Evolutionary conservation across 306 rosid species (phyloP).

Genomic region (Inga oerstediana): DNA sequence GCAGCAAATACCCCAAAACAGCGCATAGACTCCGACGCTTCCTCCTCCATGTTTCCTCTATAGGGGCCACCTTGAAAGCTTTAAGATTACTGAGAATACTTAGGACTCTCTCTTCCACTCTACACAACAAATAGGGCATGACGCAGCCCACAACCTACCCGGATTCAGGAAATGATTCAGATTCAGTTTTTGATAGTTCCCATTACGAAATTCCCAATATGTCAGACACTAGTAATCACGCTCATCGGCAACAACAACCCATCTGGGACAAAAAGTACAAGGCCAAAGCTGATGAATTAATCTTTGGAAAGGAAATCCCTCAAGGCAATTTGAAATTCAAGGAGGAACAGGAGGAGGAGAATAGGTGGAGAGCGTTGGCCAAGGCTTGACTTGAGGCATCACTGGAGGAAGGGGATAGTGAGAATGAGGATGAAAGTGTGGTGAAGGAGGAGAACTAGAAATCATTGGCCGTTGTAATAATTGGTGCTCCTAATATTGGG

Average conservation of each 20-base stretch:
- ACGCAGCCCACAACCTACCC: slow-evolving; percentile 34
- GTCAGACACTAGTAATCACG: slow-evolving; percentile 23
- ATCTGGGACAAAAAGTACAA: slow-evolving; percentile 72
- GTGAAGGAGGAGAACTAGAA: slow-evolving; percentile 88
- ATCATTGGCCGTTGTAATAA: slow-evolving; percentile 80
- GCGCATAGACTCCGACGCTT: background rate
- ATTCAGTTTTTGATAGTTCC: slow-evolving; percentile 72
- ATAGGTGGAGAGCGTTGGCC: slow-evolving; percentile 60
- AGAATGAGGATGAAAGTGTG: slow-evolving; percentile 35
- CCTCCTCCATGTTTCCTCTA: background rate
- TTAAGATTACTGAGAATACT: slow-evolving; percentile 49
- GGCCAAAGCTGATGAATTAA: slow-evolving; percentile 46
- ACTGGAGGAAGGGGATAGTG: slow-evolving; percentile 38
- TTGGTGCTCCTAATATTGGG: slow-evolving; percentile 96
- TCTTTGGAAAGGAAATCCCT: slow-evolving; percentile 45
- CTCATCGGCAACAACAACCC: slow-evolving; percentile 15
- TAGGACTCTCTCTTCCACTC: slow-evolving; percentile 29
- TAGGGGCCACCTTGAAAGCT: slow-evolving; percentile 67
- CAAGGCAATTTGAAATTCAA: slow-evolving; percentile 44
- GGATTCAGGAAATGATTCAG: slow-evolving; percentile 40
- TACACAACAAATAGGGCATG: slow-evolving; percentile 35
- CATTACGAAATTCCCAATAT: slow-evolving; percentile 49
- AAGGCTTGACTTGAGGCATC: slow-evolving; percentile 81
- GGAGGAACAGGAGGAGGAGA: slow-evolving; percentile 66
- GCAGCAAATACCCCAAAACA: background rate